Base-by-base conservation (phyloP, 176 grass and related monocot species). In the Carex scoparia region DNA sequence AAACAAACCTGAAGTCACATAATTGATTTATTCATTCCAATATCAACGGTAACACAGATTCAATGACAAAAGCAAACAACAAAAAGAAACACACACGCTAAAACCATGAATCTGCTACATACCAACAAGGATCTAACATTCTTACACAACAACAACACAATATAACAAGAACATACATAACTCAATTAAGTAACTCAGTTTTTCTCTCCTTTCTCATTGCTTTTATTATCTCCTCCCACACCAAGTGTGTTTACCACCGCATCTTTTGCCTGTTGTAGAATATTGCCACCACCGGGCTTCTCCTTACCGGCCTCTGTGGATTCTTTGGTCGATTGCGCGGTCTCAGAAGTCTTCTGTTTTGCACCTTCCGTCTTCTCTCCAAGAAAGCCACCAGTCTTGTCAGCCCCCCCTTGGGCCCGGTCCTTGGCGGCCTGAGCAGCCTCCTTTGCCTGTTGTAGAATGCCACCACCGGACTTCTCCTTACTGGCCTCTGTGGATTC, bases 251-350 rank as follows among this genome's bases (percentile, higher is more conserved):
- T 92, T 74, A 79, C 84, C 67, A 94, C 91, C 5, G 78, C 44
- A 31, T 91, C 92, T 76, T 84, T 90, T 14, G 91, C 94, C 88
- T 97, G 90, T 35, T 91, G 88, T 38, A 97, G 77, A 14, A 89
- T 44, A 3, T 1, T 1, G 33, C 23, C 23, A 23, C 23, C 23
- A 23, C 33, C 33, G 2, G 33, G 2, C 33, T 35, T 35, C 33
- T 35, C 33, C 33, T 35, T 35, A 35, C 33, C 33, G 33, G 33
- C 33, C 2, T 33, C 32, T 33, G 32, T 33, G 32, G 32, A 33
- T 33, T 33, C 32, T 33, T 33, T 33, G 32, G 32, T 33, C 1
- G 32, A 33, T 33, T 33, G 32, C 32, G 32, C 2, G 32, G 32
- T 33, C 32, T 33, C 32, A 33, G 32, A 33, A 33, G 32, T 2